Evolutionary conservation across 371 early-diverging fungal species (phyloP).

Genomic region (Saksenaea vasiformis): DNA sequence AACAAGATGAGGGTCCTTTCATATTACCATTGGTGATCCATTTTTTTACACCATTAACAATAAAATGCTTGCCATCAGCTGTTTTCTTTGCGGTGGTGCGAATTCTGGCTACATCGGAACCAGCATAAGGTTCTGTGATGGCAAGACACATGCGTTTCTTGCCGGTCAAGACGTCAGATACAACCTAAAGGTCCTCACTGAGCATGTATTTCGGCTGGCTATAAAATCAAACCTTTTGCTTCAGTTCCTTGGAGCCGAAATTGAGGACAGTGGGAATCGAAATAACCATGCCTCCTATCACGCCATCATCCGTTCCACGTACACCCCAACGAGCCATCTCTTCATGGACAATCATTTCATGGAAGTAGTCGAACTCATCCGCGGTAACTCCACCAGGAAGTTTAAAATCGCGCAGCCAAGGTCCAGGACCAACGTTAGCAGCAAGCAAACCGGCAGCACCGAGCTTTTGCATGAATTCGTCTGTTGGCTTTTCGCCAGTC

Average conservation of each 20-base stretch:
- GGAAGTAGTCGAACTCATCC: constrained; percentile 72
- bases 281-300: constrained; percentile 49
- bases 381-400: constrained; percentile 54
- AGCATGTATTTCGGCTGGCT: background rate
- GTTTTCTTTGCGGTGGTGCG: constrained; percentile 71
- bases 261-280: constrained; percentile 64
- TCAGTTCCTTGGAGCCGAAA: constrained; percentile 42
- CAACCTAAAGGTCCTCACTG: constrained; percentile 26
- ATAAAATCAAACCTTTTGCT: constrained; percentile 35
- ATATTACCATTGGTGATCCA: constrained; percentile 84
- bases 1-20: background rate
- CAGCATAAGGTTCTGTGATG: constrained; percentile 64
- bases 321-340: constrained; percentile 69
- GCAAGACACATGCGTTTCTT: constrained; percentile 77
- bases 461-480: constrained; percentile 48
- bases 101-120: constrained; percentile 82
- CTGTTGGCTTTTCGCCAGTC: constrained; percentile 38
- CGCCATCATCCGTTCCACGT: constrained; percentile 50
- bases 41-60: constrained; percentile 84
- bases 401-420: constrained; percentile 30
- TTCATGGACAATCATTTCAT: constrained; percentile 66
- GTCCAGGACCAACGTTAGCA: constrained; percentile 38
- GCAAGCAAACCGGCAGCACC: constrained; percentile 38
- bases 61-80: constrained; percentile 66
- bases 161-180: constrained; percentile 69